Percentiles rank a stretch among this genome's conserved stretches.
These are phyloP conservation scores for Xerocomus brunneocitrinus DNA, from an alignment of 768 basidiomycete genomes.

Conservation along the genomic window DNA sequence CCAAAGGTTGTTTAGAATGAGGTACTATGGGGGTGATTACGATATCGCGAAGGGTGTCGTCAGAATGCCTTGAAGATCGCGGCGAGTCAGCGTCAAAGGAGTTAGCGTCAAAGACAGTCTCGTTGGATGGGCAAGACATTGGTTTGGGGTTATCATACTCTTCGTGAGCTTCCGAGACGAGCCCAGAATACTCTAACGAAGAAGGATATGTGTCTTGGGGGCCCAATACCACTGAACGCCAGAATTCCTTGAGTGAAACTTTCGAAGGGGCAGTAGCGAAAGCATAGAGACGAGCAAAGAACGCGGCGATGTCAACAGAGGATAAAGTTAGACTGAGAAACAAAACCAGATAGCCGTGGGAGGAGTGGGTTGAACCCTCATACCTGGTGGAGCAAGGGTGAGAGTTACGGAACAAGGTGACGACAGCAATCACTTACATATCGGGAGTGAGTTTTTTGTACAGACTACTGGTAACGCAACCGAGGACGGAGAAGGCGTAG, in stretches of 20 bases:
- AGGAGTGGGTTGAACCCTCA: constrained; percentile 56
- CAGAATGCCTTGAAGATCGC: constrained; percentile 42
- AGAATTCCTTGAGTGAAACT: constrained; percentile 48
- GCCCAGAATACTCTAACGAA: constrained; percentile 50
- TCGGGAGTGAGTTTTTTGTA: constrained; percentile 81
- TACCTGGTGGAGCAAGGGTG: constrained; percentile 48
- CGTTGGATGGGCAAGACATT: constrained; percentile 39
- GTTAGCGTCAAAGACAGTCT: constrained; percentile 46
- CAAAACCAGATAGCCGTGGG: constrained; percentile 58
- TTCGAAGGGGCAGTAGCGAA: constrained; percentile 44
- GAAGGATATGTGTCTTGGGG: constrained; percentile 31
- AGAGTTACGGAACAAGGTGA: constrained; percentile 2
- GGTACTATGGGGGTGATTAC: constrained; percentile 15
- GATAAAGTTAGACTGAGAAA: constrained; percentile 44
- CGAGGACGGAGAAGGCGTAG: constrained; percentile 56
- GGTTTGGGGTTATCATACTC: constrained; percentile 48
- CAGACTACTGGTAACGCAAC: constrained; percentile 60
- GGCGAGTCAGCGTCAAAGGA: constrained; percentile 42
- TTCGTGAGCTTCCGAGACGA: constrained; percentile 52
- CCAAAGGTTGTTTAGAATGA: constrained; percentile 20
- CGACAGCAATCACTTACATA: constrained; percentile 50
- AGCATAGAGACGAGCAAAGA: constrained; percentile 45
- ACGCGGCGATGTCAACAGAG: constrained; percentile 48
- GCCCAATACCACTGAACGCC: constrained; percentile 53
- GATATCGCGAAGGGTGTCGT: constrained; percentile 51